Evolutionary conservation across 2,329 filamentous ascomycete species (phyloP).

Genomic region (Clarireedia homoeocarpa): DNA sequence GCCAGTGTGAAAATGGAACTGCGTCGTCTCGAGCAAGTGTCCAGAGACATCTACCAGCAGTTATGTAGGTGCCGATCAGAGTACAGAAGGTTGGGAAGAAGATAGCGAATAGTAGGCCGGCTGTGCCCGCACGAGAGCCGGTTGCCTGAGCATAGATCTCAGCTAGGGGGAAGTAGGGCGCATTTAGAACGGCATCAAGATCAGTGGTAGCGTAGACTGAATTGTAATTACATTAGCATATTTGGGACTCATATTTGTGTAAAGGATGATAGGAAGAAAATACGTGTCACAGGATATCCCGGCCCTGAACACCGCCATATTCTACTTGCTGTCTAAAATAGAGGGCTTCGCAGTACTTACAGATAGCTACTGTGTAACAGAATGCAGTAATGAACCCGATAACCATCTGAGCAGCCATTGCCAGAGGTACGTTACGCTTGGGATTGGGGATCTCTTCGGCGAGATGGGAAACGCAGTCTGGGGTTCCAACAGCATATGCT

Average conservation of each 20-base stretch:
- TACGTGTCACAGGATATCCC: not conserved
- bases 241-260: not conserved
- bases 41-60: conserved; percentile 55
- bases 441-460: conserved; percentile 55
- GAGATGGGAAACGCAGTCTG: conserved; percentile 57
- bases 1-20: conserved; percentile 41
- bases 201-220: conserved; percentile 48
- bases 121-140: conserved; percentile 40
- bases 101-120: conserved; percentile 45
- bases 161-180: conserved; percentile 52
- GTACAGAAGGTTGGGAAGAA: conserved; percentile 45
- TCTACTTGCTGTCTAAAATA: not conserved
- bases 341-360: not conserved
- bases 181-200: conserved; percentile 44
- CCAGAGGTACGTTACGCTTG: conserved; percentile 44
- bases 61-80: conserved; percentile 50
- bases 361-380: conserved; percentile 41
- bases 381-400: conserved; percentile 46
- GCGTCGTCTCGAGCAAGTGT: conserved; percentile 51
- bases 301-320: not conserved
- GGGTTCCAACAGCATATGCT: conserved; percentile 58
- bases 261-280: not conserved
- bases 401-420: conserved; percentile 41
- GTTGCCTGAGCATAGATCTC: conserved; percentile 58
- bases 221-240: not conserved